Evolutionary conservation across 306 rosid species (phyloP), one percentile per base, ranked within the genome.

Genomic region (Quercus dentata): DNA sequence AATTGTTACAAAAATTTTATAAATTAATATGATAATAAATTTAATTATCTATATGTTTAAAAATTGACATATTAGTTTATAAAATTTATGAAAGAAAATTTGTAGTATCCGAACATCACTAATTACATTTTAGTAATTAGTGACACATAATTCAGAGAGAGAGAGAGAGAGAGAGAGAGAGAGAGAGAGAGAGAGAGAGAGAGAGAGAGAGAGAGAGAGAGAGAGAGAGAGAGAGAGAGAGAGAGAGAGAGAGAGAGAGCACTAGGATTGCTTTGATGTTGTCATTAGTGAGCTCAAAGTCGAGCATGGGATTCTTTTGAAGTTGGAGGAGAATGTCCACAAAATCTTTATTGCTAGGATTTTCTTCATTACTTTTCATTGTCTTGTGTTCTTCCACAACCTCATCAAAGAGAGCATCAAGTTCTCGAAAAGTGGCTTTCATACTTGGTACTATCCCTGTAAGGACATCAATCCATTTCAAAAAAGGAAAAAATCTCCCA

Each of bases 401-500:
- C 55, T 74, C 8, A n/a, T 76, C 84, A 15, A 78, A 69, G 51
- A 87, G 82, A 18, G 2, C 6, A 71, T 88, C 91, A 3, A 87
- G 5, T 5, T 58, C 74, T 15, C 0, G 0, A 17, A 62, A 77
- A 21, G 75, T 56, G 9, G 72, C 28, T 56, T 78, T 85, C 9
- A 90, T 30, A 1, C 71, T 12, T 0, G 63, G n/a, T 19, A 70
- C 44, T 1, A 49, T 44, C 0, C 90, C 91, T 0, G 74, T 85
- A 2, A 89, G 49, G 70, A 17, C 20, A 58, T 87, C 92, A 38
- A 88, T 2, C 90, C 91, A 88, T 19, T 77, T 31, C 57, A 88
- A 72, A 7, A n/a, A 68, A 56, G 88, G 59, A 75, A 86, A 57
- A 38, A 78, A 78, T 90, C 87, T 19, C 86, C 82, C 4, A 85